Conservation (phyloP, 2,329 filamentous ascomycete genomes). For the Fusarium domesticum region DNA sequence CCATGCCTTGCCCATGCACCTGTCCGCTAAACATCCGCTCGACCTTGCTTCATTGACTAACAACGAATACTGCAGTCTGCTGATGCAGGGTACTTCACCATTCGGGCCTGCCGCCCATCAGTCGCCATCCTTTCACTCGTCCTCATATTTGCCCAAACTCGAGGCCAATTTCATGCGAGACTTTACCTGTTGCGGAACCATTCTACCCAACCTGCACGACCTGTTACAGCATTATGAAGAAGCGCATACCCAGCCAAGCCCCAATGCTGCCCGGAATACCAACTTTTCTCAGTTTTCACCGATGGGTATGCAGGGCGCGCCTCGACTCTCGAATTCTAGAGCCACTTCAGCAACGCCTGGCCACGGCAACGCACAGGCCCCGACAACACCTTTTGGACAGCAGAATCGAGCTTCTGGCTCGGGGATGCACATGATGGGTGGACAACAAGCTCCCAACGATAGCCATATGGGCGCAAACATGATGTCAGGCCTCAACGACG, state of each 20-base stretch:
- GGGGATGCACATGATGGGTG: constrained; percentile 43
- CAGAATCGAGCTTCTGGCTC: constrained; percentile 30
- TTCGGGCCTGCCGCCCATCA: constrained; percentile 63
- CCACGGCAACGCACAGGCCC: constrained; percentile 29
- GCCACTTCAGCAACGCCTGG: constrained; percentile 31
- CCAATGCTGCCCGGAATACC: constrained; percentile 41
- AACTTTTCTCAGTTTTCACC: constrained; percentile 41
- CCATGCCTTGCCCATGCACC: constrained; percentile 13
- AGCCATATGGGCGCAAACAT: constrained; percentile 45
- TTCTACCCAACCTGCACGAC: constrained; percentile 87
- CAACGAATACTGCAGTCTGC: constrained; percentile 59
- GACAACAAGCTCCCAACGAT: constrained; percentile 30
- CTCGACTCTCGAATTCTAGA: constrained; percentile 35
- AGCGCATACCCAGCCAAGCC: constrained; percentile 72
- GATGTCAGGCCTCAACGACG: constrained; percentile 44
- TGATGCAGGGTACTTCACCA: constrained; percentile 95
- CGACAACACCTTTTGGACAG: constrained; percentile 34
- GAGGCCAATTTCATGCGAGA: constrained; percentile 98
- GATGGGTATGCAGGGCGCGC: constrained; percentile 32
- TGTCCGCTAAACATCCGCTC: constrained; percentile 1
- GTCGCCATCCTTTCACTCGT: constrained; percentile 95
- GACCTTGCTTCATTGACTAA: constrained; percentile 21
- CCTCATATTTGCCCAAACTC: constrained; percentile 91
- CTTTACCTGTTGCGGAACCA: constrained; percentile 91
- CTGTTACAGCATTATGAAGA: constrained; percentile 96